Percentiles rank a stretch among this genome's conserved stretches.
Evolutionary conservation across 2,329 filamentous ascomycete species (phyloP).

Genomic region (Aspergillus flavus): DNA sequence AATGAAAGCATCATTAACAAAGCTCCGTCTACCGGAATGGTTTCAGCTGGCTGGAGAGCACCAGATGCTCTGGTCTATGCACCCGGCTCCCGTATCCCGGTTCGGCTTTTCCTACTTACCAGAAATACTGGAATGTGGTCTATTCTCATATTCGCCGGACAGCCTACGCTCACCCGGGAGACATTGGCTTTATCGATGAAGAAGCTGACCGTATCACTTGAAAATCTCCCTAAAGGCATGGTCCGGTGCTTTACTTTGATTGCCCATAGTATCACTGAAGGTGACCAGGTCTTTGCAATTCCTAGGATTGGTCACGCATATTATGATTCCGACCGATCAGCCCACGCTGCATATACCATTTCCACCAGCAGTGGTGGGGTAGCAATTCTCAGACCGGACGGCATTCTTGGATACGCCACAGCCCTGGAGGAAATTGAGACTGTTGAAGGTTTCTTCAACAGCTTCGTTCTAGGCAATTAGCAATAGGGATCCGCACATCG

Average conservation of each 20-base stretch:
- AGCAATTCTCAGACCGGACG: constrained; percentile 9
- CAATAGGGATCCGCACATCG: accelerated
- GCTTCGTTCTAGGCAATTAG: neutral
- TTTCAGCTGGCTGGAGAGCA: no score
- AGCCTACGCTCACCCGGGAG: neutral
- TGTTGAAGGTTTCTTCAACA: neutral
- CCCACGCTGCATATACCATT: constrained; percentile 11
- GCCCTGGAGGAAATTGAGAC: neutral
- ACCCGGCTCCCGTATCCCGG: no score
- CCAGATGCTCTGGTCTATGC: no score
- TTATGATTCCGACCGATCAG: constrained; percentile 11
- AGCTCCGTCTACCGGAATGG: no score
- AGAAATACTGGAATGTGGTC: neutral
- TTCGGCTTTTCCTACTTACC: no score
- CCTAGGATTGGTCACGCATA: constrained; percentile 5
- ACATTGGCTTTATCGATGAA: neutral
- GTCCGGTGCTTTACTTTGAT: constrained; percentile 6
- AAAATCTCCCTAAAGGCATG: constrained; percentile 1
- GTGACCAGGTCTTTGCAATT: constrained; percentile 1
- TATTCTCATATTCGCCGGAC: constrained; percentile 7
- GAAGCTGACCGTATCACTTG: neutral
- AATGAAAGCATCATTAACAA: no score
- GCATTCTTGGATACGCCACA: constrained; percentile 4
- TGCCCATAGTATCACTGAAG: neutral
- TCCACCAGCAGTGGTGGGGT: constrained; percentile 7